Evolutionary conservation across 345 rosid species (phyloP).

Genomic region (Lagerstroemia speciosa): DNA sequence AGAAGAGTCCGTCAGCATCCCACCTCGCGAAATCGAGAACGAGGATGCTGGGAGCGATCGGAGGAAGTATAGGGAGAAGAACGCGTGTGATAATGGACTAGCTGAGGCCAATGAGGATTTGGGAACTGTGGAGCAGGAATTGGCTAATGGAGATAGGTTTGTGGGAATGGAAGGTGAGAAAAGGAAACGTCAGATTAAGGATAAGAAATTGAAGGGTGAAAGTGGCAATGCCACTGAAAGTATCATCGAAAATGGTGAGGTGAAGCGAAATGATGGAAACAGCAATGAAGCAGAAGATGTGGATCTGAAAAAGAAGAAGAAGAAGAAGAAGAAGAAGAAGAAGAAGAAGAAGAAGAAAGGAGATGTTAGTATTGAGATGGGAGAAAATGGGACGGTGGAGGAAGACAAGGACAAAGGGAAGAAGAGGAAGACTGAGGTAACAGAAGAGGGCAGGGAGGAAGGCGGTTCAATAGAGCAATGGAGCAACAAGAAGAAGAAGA

Average conservation of each 20-base stretch:
- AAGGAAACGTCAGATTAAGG: constrained; percentile 10
- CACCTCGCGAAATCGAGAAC: background rate
- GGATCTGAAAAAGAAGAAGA: constrained; percentile 6
- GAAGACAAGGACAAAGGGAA: constrained; percentile 3
- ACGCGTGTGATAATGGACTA: background rate
- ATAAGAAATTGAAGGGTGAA: constrained; percentile 1
- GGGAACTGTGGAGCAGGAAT: background rate
- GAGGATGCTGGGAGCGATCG: background rate
- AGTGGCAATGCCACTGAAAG: background rate
- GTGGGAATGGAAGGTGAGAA: background rate
- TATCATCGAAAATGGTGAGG: constrained; percentile 3
- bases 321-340: constrained; percentile 4
- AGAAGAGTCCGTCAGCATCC: background rate
- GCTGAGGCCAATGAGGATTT: background rate
- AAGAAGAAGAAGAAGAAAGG: constrained; percentile 6
- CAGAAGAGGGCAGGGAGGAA: background rate
- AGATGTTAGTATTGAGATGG: too few relatives aligned
- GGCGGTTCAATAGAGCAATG: constrained; percentile 3
- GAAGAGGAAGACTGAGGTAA: constrained; percentile 7
- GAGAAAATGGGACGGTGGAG: background rate
- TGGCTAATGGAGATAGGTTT: constrained; percentile 2
- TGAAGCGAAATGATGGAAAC: background rate
- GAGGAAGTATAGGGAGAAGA: constrained; percentile 10
- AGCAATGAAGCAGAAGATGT: background rate
- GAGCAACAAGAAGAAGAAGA: constrained; percentile 10